Evolutionary conservation across 257 asterid species (phyloP), one percentile per base, ranked within the genome.

Genomic region (Solanum chiquidenum): DNA sequence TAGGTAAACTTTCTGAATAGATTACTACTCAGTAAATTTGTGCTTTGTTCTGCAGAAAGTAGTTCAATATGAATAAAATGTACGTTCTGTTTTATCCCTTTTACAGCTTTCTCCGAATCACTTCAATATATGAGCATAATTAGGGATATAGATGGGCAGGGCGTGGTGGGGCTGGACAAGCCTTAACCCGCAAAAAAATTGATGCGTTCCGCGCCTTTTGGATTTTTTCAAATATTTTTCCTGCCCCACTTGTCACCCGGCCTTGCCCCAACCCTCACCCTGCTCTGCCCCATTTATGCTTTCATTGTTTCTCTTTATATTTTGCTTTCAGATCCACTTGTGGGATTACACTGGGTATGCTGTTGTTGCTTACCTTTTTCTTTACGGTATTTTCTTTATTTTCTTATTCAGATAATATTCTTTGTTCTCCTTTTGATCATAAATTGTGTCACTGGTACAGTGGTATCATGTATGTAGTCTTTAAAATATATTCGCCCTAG

Each of bases 171-270:
- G 20, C 20, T 27, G 25, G 79, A 33, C 79, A 33, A 71, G 79
- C 25, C 79, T 72, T 33, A 72, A 72, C 79, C 12, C 14, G 6
- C 79, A 3, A 29, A 71, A 3, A 14, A 14, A 31, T 71, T 16
- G n/a, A 29, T 3, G 7, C 2, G 6, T 0, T 71, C n/a, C 0
- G 12, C n/a, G 0, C n/a, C 16, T 1, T 14, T 71, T 31, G 1
- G 14, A 18, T 3, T 72, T 72, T 71, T 71, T 8, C 77, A 31
- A 31, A 71, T 6, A 3, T 13, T 72, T 72, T 7, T 12, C 42
- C 42, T 18, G 14, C 44, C 40, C 40, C 14, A 31, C 7, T 12
- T 72, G 13, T 16, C 79, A 9, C 44, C 25, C 3, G 5, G 27
- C n/a, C 44, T 72, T 72, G 27, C 79, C 77, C 40, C 40, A 71